Base-by-base conservation (phyloP, 1,284 basidiomycete genomes). In the Apiotrichum siamense region DNA sequence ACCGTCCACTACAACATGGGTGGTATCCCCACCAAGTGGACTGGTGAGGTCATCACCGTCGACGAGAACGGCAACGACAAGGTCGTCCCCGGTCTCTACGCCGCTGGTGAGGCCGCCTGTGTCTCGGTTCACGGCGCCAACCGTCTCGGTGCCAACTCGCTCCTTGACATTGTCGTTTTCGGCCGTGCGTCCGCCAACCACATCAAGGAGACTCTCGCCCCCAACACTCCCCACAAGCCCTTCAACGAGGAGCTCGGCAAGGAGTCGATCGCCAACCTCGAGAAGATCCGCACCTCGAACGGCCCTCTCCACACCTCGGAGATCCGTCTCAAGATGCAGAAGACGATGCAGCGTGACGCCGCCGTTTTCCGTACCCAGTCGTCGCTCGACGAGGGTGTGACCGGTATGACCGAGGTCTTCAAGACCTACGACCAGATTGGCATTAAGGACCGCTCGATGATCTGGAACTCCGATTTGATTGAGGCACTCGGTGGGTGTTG, bases 111-210 rank as follows among this genome's bases (percentile, higher is more conserved):
- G 78, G 93, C 94, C 55, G 96, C 96, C 27, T 97, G 91, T 72
- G 96, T 98, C 39, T 98, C 96, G 20, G 96, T 99, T 20, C 96
- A 99, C 74, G 96, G 96, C 65, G 96, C 96, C 57, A 99, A 99
- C 80, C 91, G 96, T 78, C 87, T 99, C 53, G 96, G 96, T 64
- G 96, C 96, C 73, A 98, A 99, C 81, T 98, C 96, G 44, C 83
- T 99, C 38, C 81, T 98, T 60, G 96, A 98, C 75, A 97, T 98
- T 68, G 96, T 98, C 74, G 96, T 98, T 64, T 99, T 97, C 69
- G 96, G 96, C 65, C 91, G 96, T 75, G 96, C 96, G 20, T 94
- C 89, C 69, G 96, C 96, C 46, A 89, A 96, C 77, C 96, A 98
- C 78, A 98, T 98, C 75, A 86, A 84, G 69, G 91, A 97, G 63